Percentiles rank a stretch among this genome's conserved stretches.
Conservation (phyloP, 1,284 basidiomycete species). For the Cystobasidiaceae sp. region DNA sequence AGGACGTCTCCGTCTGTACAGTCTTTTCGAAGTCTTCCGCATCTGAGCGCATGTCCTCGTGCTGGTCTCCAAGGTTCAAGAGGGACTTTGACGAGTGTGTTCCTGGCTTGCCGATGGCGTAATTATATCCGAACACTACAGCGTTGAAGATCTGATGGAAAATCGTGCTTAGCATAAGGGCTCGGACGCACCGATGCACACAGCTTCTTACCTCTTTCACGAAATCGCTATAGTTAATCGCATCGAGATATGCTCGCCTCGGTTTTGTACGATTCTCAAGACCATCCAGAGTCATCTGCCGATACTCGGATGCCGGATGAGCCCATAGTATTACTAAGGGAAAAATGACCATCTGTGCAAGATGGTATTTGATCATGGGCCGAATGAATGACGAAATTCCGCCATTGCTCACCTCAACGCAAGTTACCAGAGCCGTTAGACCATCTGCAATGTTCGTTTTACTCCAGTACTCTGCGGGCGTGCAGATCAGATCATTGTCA, state of each 20-base stretch:
- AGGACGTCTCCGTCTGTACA: too few species aligned
- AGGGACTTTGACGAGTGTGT: too few species aligned
- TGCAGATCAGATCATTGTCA: background rate
- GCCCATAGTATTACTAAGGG: conserved; percentile 72
- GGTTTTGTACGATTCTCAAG: conserved; percentile 37
- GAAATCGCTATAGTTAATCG: conserved; percentile 71
- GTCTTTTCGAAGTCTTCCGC: too few species aligned
- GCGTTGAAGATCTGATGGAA: too few species aligned
- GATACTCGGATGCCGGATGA: conserved; percentile 65
- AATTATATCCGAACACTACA: too few species aligned
- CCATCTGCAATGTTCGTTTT: conserved; percentile 62
- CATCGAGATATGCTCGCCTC: conserved; percentile 59
- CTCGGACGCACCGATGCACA: too few species aligned
- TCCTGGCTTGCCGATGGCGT: too few species aligned
- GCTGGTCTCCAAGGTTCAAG: too few species aligned
- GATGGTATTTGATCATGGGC: background rate
- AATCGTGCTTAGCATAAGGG: too few species aligned
- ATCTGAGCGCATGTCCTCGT: too few species aligned
- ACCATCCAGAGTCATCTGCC: conserved; percentile 33
- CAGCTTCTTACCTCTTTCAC: conserved; percentile 58
- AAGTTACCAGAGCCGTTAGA: conserved; percentile 70
- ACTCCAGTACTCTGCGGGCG: conserved; percentile 61
- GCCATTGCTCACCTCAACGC: conserved; percentile 60
- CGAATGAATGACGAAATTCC: background rate
- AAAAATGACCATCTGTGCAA: conserved; percentile 69